Evolutionary conservation across 768 basidiomycete genomes (phyloP).

Genomic region (Kwoniella bestiolae): DNA sequence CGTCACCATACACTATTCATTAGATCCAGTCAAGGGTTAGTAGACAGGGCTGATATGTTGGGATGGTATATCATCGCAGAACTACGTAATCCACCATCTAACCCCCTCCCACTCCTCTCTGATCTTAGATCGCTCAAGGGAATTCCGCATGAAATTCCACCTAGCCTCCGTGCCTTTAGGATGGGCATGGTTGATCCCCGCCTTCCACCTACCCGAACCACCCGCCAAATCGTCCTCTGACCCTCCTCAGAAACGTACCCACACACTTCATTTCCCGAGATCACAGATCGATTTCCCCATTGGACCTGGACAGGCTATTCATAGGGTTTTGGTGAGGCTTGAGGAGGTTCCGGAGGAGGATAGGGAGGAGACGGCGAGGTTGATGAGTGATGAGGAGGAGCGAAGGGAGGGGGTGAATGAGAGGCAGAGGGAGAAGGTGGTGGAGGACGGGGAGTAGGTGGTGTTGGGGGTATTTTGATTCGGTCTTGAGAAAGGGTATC

Average conservation of each 20-base stretch:
- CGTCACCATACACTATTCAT: too few relatives aligned
- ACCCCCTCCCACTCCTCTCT: conserved; percentile 13
- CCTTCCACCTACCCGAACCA: conserved; percentile 73
- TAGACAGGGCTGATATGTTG: too few relatives aligned
- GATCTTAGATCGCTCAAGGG: conserved; percentile 32
- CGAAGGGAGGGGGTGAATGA: conserved; percentile 55
- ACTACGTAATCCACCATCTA: conserved; percentile 62
- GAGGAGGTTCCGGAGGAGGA: conserved; percentile 59
- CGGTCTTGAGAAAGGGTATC: too few relatives aligned
- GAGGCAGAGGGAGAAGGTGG: conserved; percentile 27
- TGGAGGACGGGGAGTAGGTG: conserved; percentile 27
- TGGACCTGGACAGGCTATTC: conserved; percentile 69
- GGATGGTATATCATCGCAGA: too few relatives aligned
- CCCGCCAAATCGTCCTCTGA: conserved; percentile 36
- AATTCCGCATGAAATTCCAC: conserved; percentile 44
- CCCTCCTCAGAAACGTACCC: conserved; percentile 7
- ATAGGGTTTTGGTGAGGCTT: conserved; percentile 71
- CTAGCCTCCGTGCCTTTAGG: conserved; percentile 70
- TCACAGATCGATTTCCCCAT: conserved; percentile 79
- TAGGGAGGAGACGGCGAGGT: conserved; percentile 26
- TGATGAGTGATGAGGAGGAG: conserved; percentile 45
- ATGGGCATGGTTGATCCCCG: conserved; percentile 85
- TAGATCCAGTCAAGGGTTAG: too few relatives aligned
- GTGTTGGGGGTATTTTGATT: too few relatives aligned
- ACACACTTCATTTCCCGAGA: conserved; percentile 59